Evolutionary conservation across 495 filamentous ascomycete species (phyloP), one percentile per base, ranked within the genome.

Genomic region (Trypethelium eluteriae): DNA sequence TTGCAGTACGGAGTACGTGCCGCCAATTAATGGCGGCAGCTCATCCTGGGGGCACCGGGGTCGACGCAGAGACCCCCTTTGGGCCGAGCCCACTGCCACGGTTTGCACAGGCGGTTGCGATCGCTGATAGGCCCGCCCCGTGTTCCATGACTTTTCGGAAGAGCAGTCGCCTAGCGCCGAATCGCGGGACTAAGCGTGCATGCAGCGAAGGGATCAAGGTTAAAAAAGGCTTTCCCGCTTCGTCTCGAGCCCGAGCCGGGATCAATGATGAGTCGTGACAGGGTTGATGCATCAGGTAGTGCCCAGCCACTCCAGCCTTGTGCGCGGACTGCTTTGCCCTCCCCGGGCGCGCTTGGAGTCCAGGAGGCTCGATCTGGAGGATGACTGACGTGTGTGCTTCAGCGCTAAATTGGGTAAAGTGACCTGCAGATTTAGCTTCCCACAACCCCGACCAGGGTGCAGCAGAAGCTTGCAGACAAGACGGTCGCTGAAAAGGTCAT

Each of bases 201-300:
- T 35, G 53, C 25, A 18, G 49, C 14, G n/a, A 18, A 18, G 7
- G 49, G n/a, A 5, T 18, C 7, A 53, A 34, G 53, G 5, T 59
- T 59, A 59, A 36, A 59, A 59, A 59, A 35, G 53, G 53, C 53
- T 59, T 59, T 59, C 53, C 25, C 53, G 53, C 53, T 59, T 59
- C 53, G 53, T 59, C 53, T 59, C 53, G 53, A 59, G 53, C 32
- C 53, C 18, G 49, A 25, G 49, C 10, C 16, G 49, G 49, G 49
- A 18, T 53, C 49, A 59, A 3, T 59, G 25, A 32, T 36, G 53
- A 59, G 53, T 59, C 6, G 53, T 36, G 18, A 59, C 53, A 59
- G 53, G 53, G 53, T 59, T 59, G 53, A 18, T 59, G 53, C 53
- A 59, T 59, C 36, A 59, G 53, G 7, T 18, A 59, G 25, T 25